Conservation (phyloP, 2,329 filamentous ascomycete species). For the Pseudogymnoascus sp. region DNA sequence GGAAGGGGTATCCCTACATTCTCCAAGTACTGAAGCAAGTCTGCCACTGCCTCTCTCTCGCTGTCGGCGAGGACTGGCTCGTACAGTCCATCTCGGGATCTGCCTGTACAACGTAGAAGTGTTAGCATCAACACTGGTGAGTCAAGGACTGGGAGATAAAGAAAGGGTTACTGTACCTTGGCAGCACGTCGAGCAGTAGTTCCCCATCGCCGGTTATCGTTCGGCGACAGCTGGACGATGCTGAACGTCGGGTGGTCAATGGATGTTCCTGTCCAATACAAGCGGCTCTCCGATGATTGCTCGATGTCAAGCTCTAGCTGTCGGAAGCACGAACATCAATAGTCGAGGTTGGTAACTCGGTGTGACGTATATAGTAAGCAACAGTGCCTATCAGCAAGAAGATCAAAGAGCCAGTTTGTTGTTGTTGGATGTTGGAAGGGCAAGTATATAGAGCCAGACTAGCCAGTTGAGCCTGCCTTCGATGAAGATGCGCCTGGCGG, state of each 20-base stretch:
- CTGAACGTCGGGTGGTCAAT: not conserved
- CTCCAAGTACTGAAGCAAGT: constrained; percentile 90
- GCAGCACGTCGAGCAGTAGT: constrained; percentile 55
- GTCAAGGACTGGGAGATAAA: constrained; percentile 12
- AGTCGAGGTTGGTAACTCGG: not conserved
- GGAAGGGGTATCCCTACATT: constrained; percentile 51
- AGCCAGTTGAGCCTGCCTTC: not conserved
- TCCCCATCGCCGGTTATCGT: constrained; percentile 43
- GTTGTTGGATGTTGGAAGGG: not conserved
- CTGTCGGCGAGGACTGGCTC: constrained; percentile 87
- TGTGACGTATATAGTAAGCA: not conserved
- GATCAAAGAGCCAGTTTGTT: not conserved
- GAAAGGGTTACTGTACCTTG: constrained; percentile 35
- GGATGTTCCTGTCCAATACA: constrained; percentile 1
- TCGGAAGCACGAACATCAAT: constrained; percentile 3
- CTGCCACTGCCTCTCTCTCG: constrained; percentile 93
- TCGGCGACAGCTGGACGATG: constrained; percentile 12
- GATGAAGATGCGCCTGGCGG: not conserved
- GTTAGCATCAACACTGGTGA: constrained; percentile 16
- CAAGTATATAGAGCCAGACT: constrained; percentile 4
- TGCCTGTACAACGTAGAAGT: constrained; percentile 43
- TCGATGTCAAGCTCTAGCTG: not conserved
- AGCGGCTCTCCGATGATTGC: constrained; percentile 3
- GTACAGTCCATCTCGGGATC: constrained; percentile 72
- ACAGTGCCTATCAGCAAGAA: not conserved